Evolutionary conservation across 2,329 filamentous ascomycete species (phyloP), one percentile per base, ranked within the genome.

Genomic region (Pseudogymnoascus sp.): DNA sequence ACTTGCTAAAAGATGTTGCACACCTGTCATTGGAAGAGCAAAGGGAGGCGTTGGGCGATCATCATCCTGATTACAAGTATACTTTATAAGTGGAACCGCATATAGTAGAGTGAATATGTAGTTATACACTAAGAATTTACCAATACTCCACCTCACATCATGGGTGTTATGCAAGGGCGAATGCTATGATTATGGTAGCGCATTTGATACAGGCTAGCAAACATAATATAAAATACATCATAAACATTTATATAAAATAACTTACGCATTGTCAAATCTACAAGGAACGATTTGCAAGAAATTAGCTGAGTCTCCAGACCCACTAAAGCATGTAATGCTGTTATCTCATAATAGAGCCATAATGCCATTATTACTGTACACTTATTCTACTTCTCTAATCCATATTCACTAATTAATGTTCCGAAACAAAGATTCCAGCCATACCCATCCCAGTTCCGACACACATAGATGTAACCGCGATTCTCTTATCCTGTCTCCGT

Each of bases 381-480:
- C n/a, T 19, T 14, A 56, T 33, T 56, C 6, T 56, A 56, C n/a
- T 56, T 56, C n/a, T 56, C n/a, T 2, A n/a, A 29, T 29, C 7
- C n/a, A 1, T 10, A 47, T 24, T 24, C 10, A 53, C 44, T 16
- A 6, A 50, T 65, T 38, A 71, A 62, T 90, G 95, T 81, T 96
- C 92, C 1, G 91, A 90, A 67, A 97, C 92, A 90, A 92, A 96
- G 62, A 97, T 88, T 65, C 92, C 91, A 65, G 92, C 92, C 91
- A 96, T 96, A 63, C 93, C 93, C 93, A 97, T 97, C 64, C 92
- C 93, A 3, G 93, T 97, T 63, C 93, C 93, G 60, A 97, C 80
- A 75, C 93, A 97, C 93, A 97, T 97, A 74, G 89, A 93, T 19
- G 91, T 96, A 50, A 96, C 86, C 61, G 93, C 93, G 67, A 97